Base-by-base conservation (phyloP, 805 yeast genomes). In the Ogataea henricii region DNA sequence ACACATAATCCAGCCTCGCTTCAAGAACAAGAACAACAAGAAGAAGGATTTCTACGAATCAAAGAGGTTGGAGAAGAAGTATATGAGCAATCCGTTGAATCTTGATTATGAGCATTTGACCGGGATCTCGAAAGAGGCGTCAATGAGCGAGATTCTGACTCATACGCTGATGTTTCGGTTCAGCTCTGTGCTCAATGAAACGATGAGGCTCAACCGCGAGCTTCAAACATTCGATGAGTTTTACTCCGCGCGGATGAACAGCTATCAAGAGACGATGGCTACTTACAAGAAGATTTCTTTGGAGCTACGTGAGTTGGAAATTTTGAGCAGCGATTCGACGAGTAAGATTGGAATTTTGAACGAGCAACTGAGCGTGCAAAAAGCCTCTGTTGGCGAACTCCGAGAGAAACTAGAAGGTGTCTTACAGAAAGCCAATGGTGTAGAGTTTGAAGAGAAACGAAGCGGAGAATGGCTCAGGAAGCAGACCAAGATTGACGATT, bases 81-180 rank as follows among this genome's bases (percentile, higher is more conserved):
- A 87, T 60, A 74, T 86, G 6, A 74, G 85, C 21, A 87, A 87
- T 57, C 91, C 94, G 1, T 64, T 85, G 36, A 77, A 74, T 45
- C 52, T 51, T 12, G 60, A 67, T 21, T 60, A 61, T 35, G 59
- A 63, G 27, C 53, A 53, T 29, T 48, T 69, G n/a, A 65, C 70
- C 2, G 76, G 76, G 1, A 68, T 70, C 4, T 59, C 65, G 10
- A 64, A 56, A 38, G 62, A 60, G 38, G 48, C 59, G 20, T 49
- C 55, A 3, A 53, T 53, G 48, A 60, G 57, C 37, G 64, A 59
- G 34, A 55, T 80, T 6, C 67, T 84, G 42, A 85, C 91, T 1
- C 95, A 86, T 59, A 80, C 77, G 45, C 64, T 83, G 48, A 73
- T 85, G 26, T 77, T 79, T 59, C 77, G 79, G 46, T 73, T 84